Percentiles rank a stretch among this genome's conserved stretches.
These are phyloP conservation scores for Cladosporium sphaerospermum DNA, from an alignment of 2,329 filamentous ascomycete genomes.

Conservation along the genomic window DNA sequence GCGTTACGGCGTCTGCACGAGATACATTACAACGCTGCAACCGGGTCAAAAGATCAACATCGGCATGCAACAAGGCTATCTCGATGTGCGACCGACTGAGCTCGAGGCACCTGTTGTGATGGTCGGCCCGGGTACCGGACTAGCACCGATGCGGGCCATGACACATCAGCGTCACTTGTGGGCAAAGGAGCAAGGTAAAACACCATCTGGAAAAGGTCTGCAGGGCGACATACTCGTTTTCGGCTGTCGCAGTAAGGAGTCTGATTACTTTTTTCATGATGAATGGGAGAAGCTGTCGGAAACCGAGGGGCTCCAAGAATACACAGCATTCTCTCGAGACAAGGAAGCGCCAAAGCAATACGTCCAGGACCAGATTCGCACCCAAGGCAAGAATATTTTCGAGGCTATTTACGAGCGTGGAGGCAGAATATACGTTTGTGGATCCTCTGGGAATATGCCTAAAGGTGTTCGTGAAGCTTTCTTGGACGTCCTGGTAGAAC, in stretches of 20 bases:
- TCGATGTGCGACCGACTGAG: conserved; percentile 44
- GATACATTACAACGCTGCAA: conserved; percentile 66
- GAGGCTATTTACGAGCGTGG: conserved; percentile 44
- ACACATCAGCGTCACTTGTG: conserved; percentile 61
- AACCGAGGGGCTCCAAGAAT: conserved; percentile 45
- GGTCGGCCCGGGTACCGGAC: conserved; percentile 77
- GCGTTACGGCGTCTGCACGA: conserved; percentile 81
- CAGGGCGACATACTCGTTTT: conserved; percentile 62
- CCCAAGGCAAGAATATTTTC: conserved; percentile 46
- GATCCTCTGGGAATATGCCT: conserved; percentile 64
- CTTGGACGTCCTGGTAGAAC: conserved; percentile 50
- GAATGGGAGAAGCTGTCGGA: conserved; percentile 59
- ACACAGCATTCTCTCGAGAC: conserved; percentile 66
- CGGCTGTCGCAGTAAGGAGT: conserved; percentile 66
- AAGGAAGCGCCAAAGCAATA: conserved; percentile 54
- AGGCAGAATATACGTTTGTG: conserved; percentile 54
- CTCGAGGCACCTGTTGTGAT: conserved; percentile 59
- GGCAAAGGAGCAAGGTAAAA: conserved; percentile 22
- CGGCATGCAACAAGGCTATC: conserved; percentile 48
- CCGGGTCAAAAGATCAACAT: conserved; percentile 55
- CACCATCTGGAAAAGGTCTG: conserved; percentile 13
- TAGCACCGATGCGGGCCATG: conserved; percentile 77
- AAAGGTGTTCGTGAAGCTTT: conserved; percentile 61
- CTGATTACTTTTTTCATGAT: conserved; percentile 74
- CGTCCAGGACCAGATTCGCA: conserved; percentile 58